Conservation (phyloP, 2,329 filamentous ascomycete genomes). For the Fusarium nematophilum region DNA sequence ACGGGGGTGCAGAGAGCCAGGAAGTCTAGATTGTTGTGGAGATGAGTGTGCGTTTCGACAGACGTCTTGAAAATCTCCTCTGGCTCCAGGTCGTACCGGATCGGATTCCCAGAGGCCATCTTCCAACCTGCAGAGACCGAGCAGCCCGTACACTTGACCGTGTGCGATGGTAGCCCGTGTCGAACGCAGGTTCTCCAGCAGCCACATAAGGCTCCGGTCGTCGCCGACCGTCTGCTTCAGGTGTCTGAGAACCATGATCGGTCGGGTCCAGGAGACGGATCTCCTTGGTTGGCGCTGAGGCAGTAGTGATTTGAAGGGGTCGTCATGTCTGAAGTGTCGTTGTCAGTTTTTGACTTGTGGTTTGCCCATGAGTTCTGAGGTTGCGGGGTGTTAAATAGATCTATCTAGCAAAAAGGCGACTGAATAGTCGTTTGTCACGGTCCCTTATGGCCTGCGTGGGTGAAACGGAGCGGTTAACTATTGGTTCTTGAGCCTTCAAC, state of each 20-base stretch:
- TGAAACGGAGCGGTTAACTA: too few relatives aligned
- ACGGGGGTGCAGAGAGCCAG: slow-evolving; percentile 3
- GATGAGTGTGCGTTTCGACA: not conserved
- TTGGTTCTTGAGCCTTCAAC: too few relatives aligned
- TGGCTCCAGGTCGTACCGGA: slow-evolving; percentile 3
- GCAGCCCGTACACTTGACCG: not conserved
- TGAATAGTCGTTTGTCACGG: too few relatives aligned
- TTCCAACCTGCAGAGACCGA: not conserved
- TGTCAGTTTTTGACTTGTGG: too few relatives aligned
- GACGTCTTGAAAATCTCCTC: not conserved
- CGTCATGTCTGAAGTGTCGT: too few relatives aligned
- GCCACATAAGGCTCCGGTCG: not conserved
- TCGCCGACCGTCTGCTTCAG: not conserved
- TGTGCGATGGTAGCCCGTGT: slow-evolving; percentile 2
- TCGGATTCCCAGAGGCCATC: not conserved
- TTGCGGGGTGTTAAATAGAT: too few relatives aligned
- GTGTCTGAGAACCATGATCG: not conserved
- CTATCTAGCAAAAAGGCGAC: too few relatives aligned
- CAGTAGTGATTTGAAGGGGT: too few relatives aligned
- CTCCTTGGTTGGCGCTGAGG: too few relatives aligned
- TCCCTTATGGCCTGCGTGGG: too few relatives aligned
- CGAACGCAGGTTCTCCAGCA: slow-evolving; percentile 3
- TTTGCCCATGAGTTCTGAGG: too few relatives aligned
- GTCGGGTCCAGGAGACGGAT: too few relatives aligned
- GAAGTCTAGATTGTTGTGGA: slow-evolving; percentile 2